phyloP scores from a whole-genome alignment of 23 red algal species.

The Cyanidium caldarium region DNA sequence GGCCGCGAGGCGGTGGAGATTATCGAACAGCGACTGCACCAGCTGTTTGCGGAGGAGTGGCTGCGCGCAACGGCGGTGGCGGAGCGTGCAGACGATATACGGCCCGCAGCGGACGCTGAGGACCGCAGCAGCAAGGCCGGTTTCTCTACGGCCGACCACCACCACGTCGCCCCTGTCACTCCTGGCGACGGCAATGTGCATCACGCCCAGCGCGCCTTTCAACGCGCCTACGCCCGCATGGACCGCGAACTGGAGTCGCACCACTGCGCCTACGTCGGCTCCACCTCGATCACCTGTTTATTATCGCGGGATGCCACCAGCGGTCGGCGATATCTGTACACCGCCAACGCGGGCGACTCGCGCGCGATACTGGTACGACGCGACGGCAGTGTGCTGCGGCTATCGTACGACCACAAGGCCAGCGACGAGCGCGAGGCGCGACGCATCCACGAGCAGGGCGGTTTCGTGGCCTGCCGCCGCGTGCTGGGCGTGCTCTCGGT shows the following conservation, averaged over 20 bases:
- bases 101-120: neutral
- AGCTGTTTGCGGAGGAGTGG: conserved; percentile 30
- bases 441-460: conserved; percentile 48
- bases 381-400: conserved; percentile 25
- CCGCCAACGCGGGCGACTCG: conserved; percentile 85
- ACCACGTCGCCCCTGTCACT: neutral
- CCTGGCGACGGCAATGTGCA: neutral
- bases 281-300: conserved; percentile 71
- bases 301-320: conserved; percentile 10
- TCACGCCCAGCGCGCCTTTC: conserved; percentile 9
- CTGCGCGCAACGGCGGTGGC: neutral
- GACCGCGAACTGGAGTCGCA: conserved; percentile 30
- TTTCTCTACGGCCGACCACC: neutral
- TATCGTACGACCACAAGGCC: conserved; percentile 74
- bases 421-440: conserved; percentile 26
- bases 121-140: neutral
- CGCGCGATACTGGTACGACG: conserved; percentile 60
- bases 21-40: conserved; percentile 32
- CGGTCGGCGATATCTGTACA: conserved; percentile 32
- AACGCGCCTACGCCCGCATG: conserved; percentile 24
- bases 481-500: conserved; percentile 87
- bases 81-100: neutral
- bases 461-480: conserved; percentile 40
- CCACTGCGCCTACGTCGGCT: conserved; percentile 37
- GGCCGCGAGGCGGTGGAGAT: conserved; percentile 27